These are phyloP conservation scores for Adansonia grandidieri DNA, from an alignment of 441 rosid species.

Conservation along the genomic window DNA sequence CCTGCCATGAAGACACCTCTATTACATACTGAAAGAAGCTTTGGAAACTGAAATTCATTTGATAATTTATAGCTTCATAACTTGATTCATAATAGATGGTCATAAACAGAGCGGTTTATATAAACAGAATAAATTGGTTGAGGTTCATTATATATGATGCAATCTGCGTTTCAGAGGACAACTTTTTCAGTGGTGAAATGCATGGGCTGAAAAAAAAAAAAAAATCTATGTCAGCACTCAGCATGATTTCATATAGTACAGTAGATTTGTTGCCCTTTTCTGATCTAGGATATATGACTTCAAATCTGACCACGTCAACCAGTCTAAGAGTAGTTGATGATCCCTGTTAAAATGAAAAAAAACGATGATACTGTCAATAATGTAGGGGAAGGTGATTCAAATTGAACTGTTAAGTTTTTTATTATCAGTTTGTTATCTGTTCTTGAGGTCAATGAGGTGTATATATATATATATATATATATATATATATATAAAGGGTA, in stretches of 20 bases:
- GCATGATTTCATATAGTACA: neutral
- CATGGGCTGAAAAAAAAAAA: neutral
- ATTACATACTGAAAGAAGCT: neutral
- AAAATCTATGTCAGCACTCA: neutral
- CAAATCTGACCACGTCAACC: neutral
- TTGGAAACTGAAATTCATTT: neutral
- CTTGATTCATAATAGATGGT: neutral
- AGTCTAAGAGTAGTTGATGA: neutral
- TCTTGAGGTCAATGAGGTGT: neutral
- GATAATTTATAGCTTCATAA: neutral
- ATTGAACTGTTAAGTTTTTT: neutral
- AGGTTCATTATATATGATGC: neutral
- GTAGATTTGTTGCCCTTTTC: neutral
- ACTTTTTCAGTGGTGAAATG: neutral
- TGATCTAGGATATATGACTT: neutral
- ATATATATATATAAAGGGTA: neutral
- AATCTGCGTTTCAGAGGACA: neutral
- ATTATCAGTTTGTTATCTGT: neutral
- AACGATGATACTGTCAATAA: neutral
- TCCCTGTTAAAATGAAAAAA: neutral
- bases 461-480: neutral
- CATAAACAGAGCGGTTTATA: neutral
- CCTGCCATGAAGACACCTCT: neutral
- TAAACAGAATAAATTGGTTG: neutral
- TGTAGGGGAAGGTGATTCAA: neutral